phyloP scores from a whole-genome alignment of 305 asterid species.

The Fraxinus ornus region DNA sequence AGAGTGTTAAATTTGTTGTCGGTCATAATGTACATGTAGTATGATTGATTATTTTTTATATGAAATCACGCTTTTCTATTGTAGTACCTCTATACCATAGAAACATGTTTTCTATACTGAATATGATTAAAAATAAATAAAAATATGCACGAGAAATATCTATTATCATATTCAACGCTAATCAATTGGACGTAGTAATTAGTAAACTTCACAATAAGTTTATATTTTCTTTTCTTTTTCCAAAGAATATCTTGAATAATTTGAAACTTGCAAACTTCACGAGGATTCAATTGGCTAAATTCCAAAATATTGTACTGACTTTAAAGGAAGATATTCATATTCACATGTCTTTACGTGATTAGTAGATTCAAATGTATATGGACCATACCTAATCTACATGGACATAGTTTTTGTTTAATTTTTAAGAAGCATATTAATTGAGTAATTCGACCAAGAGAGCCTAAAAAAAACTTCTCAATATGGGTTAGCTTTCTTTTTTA shows the following conservation, averaged over 20 bases:
- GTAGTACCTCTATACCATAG: neutral
- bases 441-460: neutral
- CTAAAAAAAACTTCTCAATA: no score
- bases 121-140: no score
- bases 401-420: neutral
- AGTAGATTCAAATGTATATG: neutral
- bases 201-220: neutral
- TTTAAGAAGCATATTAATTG: neutral
- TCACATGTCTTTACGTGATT: neutral
- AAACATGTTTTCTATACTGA: no score
- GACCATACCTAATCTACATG: neutral
- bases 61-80: no score
- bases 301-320: neutral
- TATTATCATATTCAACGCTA: neutral
- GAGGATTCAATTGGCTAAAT: neutral
- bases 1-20: no score
- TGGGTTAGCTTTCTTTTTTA: no score
- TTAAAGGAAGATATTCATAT: neutral
- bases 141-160: no score
- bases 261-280: neutral
- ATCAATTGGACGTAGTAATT: no score
- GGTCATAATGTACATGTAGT: no score
- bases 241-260: neutral
- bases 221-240: neutral
- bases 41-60: no score